Conservation (phyloP, 1,139 yeast species). For the Yamadazyma dushanensis region DNA sequence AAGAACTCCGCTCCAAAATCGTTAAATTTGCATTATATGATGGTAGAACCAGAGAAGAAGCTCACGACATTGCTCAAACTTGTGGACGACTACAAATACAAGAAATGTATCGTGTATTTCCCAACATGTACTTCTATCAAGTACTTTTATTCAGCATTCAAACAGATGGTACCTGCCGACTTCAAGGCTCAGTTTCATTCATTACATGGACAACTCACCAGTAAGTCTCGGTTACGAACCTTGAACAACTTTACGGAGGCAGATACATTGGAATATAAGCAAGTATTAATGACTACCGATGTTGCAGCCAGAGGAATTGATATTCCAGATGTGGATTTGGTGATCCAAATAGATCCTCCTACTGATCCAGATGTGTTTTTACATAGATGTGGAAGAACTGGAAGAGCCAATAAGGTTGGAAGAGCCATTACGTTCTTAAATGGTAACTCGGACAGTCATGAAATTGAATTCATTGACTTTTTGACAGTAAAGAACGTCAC, state of each 20-base stretch:
- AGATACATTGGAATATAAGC: constrained; percentile 41
- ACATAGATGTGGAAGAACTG: constrained; percentile 92
- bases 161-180: constrained; percentile 22
- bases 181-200: constrained; percentile 53
- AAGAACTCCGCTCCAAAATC: constrained; percentile 55
- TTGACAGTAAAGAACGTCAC: constrained; percentile 71
- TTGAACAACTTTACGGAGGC: constrained; percentile 57
- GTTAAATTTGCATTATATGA: constrained; percentile 61
- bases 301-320: constrained; percentile 95
- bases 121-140: constrained; percentile 89
- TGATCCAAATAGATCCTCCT: constrained; percentile 87
- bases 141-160: constrained; percentile 64
- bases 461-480: constrained; percentile 79
- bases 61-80: constrained; percentile 57
- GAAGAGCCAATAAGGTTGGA: constrained; percentile 84
- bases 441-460: constrained; percentile 61
- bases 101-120: constrained; percentile 81
- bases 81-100: constrained; percentile 54
- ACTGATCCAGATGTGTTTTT: constrained; percentile 84
- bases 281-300: constrained; percentile 77
- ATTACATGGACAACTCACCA: constrained; percentile 80
- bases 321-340: constrained; percentile 88
- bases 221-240: constrained; percentile 74
- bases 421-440: constrained; percentile 72
- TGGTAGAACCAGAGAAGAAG: constrained; percentile 61